Evolutionary conservation across 2,329 filamentous ascomycete species (phyloP), one percentile per base, ranked within the genome.

Genomic region (Cladophialophora immunda): DNA sequence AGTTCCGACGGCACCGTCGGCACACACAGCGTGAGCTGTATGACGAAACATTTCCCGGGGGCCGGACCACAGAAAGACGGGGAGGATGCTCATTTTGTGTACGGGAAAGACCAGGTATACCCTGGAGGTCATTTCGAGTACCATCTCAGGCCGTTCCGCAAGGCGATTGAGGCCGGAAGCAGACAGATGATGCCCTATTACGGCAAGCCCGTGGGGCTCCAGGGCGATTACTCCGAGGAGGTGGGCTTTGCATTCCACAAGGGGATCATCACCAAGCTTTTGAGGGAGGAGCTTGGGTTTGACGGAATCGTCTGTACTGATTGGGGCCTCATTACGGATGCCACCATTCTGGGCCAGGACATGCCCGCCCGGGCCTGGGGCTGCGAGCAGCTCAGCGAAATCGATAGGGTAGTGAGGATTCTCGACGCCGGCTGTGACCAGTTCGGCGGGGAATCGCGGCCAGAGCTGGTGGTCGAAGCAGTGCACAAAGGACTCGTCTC

Each of bases 11-110:
- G n/a, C n/a, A n/a, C n/a, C n/a, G n/a, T n/a, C n/a, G n/a, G n/a
- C n/a, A n/a, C n/a, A n/a, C n/a, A 68, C 6, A 61, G 54, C 25
- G 68, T 70, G 3, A 52, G 53, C n/a, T 82, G 84, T 0, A 80
- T 85, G 1, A 84, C 83, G 0, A 86, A 86, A 73, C 84, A 86
- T 68, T 86, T 86, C 70, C 84, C 84, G 0, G 84, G 84, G 4
- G 82, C 79, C 7, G 84, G 84, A 0, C 79, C 84, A 0, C 78
- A 82, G 70, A 75, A 83, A 64, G 75, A 83, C 55, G 84, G 84
- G 22, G 82, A 85, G 55, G 84, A 86, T 70, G 80, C 82, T 17
- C 84, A 86, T 62, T 86, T 86, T 67, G 73, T 74, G 0, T 85
- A 85, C 64, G 84, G 84, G 34, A 84, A 84, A 72, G 83, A 86